phyloP scores from a whole-genome alignment of 495 filamentous ascomycete species.

The Ramalina intermedia region DNA sequence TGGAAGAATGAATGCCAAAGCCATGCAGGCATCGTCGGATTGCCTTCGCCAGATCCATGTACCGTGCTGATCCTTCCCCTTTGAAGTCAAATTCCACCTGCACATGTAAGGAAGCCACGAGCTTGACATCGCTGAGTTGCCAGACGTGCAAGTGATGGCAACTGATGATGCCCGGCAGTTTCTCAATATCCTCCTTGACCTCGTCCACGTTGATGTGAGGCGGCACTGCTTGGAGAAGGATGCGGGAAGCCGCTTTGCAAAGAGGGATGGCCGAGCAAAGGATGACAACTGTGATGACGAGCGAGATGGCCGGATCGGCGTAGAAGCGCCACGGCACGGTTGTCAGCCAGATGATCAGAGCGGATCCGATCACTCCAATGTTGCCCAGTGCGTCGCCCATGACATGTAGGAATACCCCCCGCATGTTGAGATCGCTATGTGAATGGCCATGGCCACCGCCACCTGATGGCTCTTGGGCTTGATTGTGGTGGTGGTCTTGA shows the following conservation, averaged over 20 bases:
- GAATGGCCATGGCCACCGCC: conserved; percentile 44
- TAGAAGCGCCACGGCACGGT: conserved; percentile 56
- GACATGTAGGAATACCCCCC: conserved; percentile 90
- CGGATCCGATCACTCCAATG: conserved; percentile 87
- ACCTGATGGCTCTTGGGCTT: conserved; percentile 46
- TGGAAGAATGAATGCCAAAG: conserved; percentile 94
- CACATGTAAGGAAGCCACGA: conserved; percentile 83
- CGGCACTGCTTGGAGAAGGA: conserved; percentile 85
- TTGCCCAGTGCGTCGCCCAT: conserved; percentile 95
- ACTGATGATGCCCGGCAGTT: conserved; percentile 66
- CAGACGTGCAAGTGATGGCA: conserved; percentile 96
- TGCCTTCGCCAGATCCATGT: conserved; percentile 74
- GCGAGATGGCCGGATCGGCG: conserved; percentile 80
- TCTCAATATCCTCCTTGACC: conserved; percentile 80
- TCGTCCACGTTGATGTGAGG: conserved; percentile 74
- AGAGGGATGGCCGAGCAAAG: conserved; percentile 81
- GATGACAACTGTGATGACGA: conserved; percentile 95
- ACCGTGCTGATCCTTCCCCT: conserved; percentile 56
- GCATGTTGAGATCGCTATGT: conserved; percentile 91
- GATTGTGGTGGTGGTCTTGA: conserved; percentile 60
- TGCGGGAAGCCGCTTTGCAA: conserved; percentile 83
- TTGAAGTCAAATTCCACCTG: conserved; percentile 67
- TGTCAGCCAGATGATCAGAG: conserved; percentile 83
- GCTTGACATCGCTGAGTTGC: conserved; percentile 88
- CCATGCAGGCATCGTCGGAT: conserved; percentile 79